Conservation (phyloP, 345 rosid genomes). For the Eucalyptus camaldulensis region DNA sequence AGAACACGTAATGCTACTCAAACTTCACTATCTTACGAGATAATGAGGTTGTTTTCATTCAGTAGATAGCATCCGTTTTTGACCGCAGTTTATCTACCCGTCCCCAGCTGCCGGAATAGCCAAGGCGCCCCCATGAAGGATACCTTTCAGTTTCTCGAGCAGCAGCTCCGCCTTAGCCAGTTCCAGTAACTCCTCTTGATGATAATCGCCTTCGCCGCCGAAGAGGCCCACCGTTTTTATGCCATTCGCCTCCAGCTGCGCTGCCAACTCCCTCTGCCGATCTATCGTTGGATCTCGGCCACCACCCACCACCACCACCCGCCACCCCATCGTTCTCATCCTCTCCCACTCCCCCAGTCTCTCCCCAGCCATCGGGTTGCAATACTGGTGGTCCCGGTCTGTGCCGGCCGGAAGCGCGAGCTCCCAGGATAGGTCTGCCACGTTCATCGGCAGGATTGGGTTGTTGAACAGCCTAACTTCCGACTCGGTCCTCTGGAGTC, state of each 20-base stretch:
- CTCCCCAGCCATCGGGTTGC: constrained; percentile 16
- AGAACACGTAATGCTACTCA: not conserved
- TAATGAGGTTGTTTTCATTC: not conserved
- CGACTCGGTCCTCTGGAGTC: constrained; percentile 4
- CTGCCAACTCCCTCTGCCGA: constrained; percentile 5
- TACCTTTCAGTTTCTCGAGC: not conserved
- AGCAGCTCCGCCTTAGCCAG: not conserved
- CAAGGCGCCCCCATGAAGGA: not conserved
- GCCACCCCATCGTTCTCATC: not conserved
- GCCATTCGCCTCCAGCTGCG: not conserved
- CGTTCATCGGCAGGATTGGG: constrained; percentile 6
- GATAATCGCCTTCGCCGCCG: not conserved
- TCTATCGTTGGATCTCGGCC: constrained; percentile 8
- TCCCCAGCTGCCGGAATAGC: not conserved
- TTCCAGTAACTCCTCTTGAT: not conserved
- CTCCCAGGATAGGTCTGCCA: constrained; percentile 12
- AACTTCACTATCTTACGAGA: not conserved
- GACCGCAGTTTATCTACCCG: not conserved
- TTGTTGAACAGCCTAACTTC: constrained; percentile 8
- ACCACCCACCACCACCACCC: constrained; percentile 4
- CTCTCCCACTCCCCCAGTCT: not conserved
- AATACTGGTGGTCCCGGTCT: constrained; percentile 11
- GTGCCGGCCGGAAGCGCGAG: constrained; percentile 18
- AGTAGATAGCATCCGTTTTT: not conserved
- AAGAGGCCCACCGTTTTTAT: constrained; percentile 9